Percentiles rank a stretch among this genome's conserved stretches.
Evolutionary conservation across 805 yeast species (phyloP).

Genomic region (Kuraishia capsulata): DNA sequence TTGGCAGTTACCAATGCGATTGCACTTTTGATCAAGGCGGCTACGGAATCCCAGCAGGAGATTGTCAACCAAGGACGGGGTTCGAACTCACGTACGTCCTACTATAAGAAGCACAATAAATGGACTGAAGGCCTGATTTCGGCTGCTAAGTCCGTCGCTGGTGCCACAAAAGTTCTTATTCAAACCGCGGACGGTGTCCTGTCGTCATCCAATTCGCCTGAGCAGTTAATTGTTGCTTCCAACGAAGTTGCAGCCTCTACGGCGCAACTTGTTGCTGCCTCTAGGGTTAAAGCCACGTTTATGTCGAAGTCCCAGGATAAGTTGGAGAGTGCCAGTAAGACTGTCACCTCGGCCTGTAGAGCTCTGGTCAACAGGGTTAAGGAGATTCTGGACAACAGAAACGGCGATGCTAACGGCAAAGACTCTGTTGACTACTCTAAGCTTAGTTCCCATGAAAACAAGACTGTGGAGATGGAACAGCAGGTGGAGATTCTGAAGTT

Average conservation of each 20-base stretch:
- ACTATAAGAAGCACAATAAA: constrained; percentile 77
- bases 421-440: constrained; percentile 55
- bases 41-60: constrained; percentile 75
- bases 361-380: constrained; percentile 64
- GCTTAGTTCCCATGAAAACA: constrained; percentile 69
- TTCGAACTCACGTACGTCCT: constrained; percentile 55
- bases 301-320: constrained; percentile 69
- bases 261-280: constrained; percentile 86
- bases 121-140: constrained; percentile 93
- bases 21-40: constrained; percentile 59
- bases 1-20: constrained; percentile 75
- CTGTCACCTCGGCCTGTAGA: constrained; percentile 71
- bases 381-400: constrained; percentile 32
- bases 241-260: constrained; percentile 90
- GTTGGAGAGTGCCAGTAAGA: constrained; percentile 59
- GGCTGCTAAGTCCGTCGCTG: constrained; percentile 82
- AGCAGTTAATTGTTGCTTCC: constrained; percentile 81
- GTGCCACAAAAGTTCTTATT: constrained; percentile 72
- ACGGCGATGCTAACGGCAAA: constrained; percentile 18
- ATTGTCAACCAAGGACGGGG: constrained; percentile 69
- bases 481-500: constrained; percentile 82
- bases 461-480: constrained; percentile 85
- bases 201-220: constrained; percentile 54
- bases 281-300: constrained; percentile 74
- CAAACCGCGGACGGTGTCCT: constrained; percentile 83